phyloP scores from a whole-genome alignment of 2,329 filamentous ascomycete species.

The Trichoderma cornu-damae region DNA sequence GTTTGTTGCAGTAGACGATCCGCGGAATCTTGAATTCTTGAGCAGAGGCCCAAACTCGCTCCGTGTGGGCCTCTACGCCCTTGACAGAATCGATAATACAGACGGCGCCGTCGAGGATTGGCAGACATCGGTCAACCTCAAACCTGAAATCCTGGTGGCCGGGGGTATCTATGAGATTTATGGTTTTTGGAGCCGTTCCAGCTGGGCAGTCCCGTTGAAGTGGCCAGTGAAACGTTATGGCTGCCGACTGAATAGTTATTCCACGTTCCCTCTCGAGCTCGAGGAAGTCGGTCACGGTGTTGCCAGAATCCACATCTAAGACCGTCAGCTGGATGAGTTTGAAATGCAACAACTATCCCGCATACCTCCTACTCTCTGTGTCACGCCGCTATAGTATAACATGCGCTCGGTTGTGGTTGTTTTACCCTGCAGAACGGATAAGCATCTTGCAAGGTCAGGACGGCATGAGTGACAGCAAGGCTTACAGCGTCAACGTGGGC shows the following conservation, averaged over 20 bases:
- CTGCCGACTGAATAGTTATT: slow-evolving; percentile 96
- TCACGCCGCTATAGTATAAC: slow-evolving; percentile 93
- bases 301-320: slow-evolving; percentile 86
- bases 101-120: slow-evolving; percentile 84
- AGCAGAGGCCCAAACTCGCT: slow-evolving; percentile 91
- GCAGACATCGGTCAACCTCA: slow-evolving; percentile 85
- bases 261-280: slow-evolving; percentile 86
- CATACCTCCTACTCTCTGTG: slow-evolving; percentile 71
- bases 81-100: slow-evolving; percentile 90
- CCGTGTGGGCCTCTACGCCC: slow-evolving; percentile 93
- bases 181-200: slow-evolving; percentile 53
- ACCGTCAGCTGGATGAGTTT: slow-evolving; percentile 1
- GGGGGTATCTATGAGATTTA: slow-evolving; percentile 93
- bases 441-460: background rate
- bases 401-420: slow-evolving; percentile 98
- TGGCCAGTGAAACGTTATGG: slow-evolving; percentile 93
- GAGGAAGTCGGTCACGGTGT: slow-evolving; percentile 94
- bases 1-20: slow-evolving; percentile 71
- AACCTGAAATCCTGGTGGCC: slow-evolving; percentile 98
- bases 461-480: background rate
- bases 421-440: slow-evolving; percentile 58
- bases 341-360: background rate
- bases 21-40: slow-evolving; percentile 80
- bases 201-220: slow-evolving; percentile 44
- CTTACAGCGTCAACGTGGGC: slow-evolving; percentile 89